A percentile compares a stretch with the other conserved stretches of the same genome.
Evolutionary conservation across 2,329 filamentous ascomycete species (phyloP).

Genomic region (Pseudogymnoascus sp.): DNA sequence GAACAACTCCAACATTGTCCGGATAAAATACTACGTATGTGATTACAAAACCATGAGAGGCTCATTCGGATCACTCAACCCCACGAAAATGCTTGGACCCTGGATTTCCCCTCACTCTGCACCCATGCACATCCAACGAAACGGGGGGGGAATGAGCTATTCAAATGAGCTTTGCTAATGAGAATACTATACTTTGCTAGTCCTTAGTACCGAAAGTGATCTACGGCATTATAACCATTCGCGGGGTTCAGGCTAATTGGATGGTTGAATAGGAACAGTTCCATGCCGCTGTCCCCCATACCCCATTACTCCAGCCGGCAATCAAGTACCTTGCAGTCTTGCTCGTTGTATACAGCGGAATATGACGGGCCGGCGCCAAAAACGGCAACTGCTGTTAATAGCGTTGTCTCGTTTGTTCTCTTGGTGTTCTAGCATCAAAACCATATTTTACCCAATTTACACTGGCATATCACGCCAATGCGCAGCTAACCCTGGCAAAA

Average conservation of each 20-base stretch:
- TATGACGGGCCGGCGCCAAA: background rate
- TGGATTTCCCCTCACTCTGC: background rate
- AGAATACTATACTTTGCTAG: background rate
- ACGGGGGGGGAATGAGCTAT: background rate
- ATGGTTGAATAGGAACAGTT: slow-evolving; percentile 3
- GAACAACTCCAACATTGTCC: background rate
- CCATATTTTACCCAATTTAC: background rate
- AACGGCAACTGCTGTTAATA: too few relatives aligned
- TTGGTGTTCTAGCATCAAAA: slow-evolving; percentile 2
- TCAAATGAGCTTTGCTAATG: background rate
- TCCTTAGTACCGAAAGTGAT: background rate
- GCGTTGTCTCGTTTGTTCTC: background rate
- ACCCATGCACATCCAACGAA: background rate
- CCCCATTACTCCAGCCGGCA: background rate
- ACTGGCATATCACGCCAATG: background rate
- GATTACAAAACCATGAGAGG: background rate
- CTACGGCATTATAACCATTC: background rate
- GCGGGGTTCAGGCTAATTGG: slow-evolving; percentile 1
- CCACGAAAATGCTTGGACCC: background rate
- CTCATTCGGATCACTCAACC: background rate
- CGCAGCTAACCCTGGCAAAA: slow-evolving; percentile 1
- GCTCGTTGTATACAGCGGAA: background rate
- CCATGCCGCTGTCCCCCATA: background rate
- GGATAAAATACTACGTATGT: background rate
- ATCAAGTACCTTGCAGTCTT: background rate